phyloP scores from a whole-genome alignment of 2,329 filamentous ascomycete species.

The Pseudocercospora pini-densiflorae region DNA sequence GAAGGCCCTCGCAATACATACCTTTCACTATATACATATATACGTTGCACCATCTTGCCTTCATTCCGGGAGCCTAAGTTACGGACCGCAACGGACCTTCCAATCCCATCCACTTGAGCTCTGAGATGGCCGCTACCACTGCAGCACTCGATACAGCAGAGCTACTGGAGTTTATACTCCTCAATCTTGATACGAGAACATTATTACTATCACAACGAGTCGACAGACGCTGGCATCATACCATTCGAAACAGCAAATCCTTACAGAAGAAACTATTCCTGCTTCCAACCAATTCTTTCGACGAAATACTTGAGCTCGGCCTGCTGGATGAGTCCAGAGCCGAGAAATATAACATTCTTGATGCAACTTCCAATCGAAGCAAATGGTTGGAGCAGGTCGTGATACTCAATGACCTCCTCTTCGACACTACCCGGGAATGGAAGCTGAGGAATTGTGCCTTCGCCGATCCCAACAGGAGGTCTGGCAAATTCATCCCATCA shows the following conservation, averaged over 20 bases:
- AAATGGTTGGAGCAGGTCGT: conserved; percentile 27
- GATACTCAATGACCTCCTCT: conserved; percentile 26
- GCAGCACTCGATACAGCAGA: conserved; percentile 22
- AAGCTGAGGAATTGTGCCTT: conserved; percentile 18
- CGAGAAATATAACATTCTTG: conserved; percentile 24
- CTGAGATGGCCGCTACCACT: conserved; percentile 15
- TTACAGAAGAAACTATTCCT: conserved; percentile 31
- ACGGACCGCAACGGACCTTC: neutral
- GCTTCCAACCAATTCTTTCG: conserved; percentile 23
- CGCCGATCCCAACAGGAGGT: conserved; percentile 13
- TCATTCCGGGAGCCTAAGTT: neutral
- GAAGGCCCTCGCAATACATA: no score
- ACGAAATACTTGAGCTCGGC: conserved; percentile 23
- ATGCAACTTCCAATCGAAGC: conserved; percentile 23
- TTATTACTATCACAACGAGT: conserved; percentile 28
- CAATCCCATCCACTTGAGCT: neutral
- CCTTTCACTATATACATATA: neutral
- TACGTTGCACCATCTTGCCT: neutral
- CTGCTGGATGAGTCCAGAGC: conserved; percentile 18
- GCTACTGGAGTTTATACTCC: conserved; percentile 25
- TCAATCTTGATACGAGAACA: conserved; percentile 26
- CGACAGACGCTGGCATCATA: conserved; percentile 21
- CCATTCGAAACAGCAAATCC: conserved; percentile 22
- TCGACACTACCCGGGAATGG: conserved; percentile 26
- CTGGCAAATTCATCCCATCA: conserved; percentile 21